A percentile compares a stretch with the other conserved stretches of the same genome.
Evolutionary conservation across 495 filamentous ascomycete species (phyloP).

Genomic region (Penicillium salamii): DNA sequence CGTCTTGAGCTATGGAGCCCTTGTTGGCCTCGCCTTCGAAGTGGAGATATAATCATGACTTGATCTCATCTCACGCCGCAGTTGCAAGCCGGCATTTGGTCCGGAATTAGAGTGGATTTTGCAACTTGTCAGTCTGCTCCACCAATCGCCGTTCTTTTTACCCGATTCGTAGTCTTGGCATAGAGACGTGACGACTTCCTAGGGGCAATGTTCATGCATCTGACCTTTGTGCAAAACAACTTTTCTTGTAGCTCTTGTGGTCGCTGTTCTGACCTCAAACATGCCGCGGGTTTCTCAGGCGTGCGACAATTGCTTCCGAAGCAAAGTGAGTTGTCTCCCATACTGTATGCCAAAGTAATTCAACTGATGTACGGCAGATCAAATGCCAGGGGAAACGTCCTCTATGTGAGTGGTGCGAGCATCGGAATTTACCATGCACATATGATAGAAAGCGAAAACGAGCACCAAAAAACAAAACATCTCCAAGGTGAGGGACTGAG

Average conservation of each 20-base stretch:
- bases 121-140: neutral
- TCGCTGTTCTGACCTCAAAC: no score
- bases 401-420: conserved; percentile 1
- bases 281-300: neutral
- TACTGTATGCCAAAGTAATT: neutral
- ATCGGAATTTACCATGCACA: conserved; percentile 2
- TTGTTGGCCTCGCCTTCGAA: neutral
- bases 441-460: conserved; percentile 1
- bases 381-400: conserved; percentile 3
- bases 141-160: neutral
- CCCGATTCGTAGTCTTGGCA: neutral
- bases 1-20: neutral
- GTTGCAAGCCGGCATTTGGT: no score
- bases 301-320: conserved; percentile 3
- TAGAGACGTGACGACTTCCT: neutral
- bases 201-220: neutral
- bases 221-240: no score
- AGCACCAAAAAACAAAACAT: neutral
- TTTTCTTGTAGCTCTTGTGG: no score
- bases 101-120: no score
- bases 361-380: neutral
- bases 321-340: neutral
- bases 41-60: neutral
- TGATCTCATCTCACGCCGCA: neutral
- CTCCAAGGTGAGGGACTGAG: neutral